Base-by-base conservation (phyloP, 768 basidiomycete genomes). In the Porphyrellus cyaneotinctus region DNA sequence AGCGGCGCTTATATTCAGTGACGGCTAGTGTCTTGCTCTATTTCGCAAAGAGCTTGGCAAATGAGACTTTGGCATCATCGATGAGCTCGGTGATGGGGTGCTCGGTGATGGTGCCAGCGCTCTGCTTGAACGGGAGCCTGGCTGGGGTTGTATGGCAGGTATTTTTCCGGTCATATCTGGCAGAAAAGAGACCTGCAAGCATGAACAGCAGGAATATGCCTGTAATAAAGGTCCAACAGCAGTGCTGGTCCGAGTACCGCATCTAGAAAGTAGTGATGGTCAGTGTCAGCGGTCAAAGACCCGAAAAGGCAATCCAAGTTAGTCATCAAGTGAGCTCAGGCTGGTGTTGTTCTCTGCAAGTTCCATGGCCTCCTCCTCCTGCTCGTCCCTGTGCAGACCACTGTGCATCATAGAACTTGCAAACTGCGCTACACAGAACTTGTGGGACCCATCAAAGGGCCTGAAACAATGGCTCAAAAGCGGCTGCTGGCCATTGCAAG, bases 21-120 rank as follows among this genome's bases (percentile, higher is more conserved):
- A 92, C 91, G 1, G 95, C 95, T 26, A 98, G 76, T 1, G 90
- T 87, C 61, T 79, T 82, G 69, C 90, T 93, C 74, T 98, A 97
- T 46, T 76, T 74, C 2, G 72, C 74, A 24, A 98, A 71, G 60
- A 87, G 79, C 31, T 72, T 68, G 32, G 81, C 77, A 68, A 85
- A 97, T 50, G 78, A 77, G n/a, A 65, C 67, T 65, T 93, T 91
- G 1, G 93, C 97, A 2, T 91, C 83, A 12, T 81, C 79, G 79
- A 98, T 89, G 59, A 97, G 80, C 32, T 73, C 75, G 1, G 92
- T 78, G 58, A 99, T 97, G 5, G 97, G 95, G 67, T 99, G 92
- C 17, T 72, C 69, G 0, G 57, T 50, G 37, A 53, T 36, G 12
- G 42, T 17, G 18, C 20, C 53, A 22, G 43, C 24, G 26, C 11